phyloP scores from a whole-genome alignment of 2,329 filamentous ascomycete genomes.

The Cercospora citrullina region DNA sequence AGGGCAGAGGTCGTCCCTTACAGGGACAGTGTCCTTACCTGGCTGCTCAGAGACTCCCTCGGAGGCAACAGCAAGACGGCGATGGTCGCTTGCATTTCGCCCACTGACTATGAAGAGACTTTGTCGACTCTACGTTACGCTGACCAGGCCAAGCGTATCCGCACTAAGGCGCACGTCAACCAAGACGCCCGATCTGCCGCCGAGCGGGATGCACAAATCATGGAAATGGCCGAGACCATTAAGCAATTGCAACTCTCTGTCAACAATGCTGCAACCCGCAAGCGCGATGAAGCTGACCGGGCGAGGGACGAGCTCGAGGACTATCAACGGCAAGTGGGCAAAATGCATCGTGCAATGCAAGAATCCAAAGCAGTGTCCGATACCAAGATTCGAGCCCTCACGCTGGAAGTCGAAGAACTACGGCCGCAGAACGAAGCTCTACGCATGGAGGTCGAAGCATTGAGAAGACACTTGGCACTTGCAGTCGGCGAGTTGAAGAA shows the following conservation, averaged over 20 bases:
- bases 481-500: slow-evolving; percentile 86
- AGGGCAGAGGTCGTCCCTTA: slow-evolving; percentile 71
- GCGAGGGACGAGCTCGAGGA: slow-evolving; percentile 86
- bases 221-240: slow-evolving; percentile 94
- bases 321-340: slow-evolving; percentile 85
- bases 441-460: slow-evolving; percentile 72
- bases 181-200: slow-evolving; percentile 91
- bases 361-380: slow-evolving; percentile 87
- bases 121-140: slow-evolving; percentile 94
- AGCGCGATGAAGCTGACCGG: slow-evolving; percentile 70
- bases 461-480: slow-evolving; percentile 83
- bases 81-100: slow-evolving; percentile 97
- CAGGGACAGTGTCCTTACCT: slow-evolving; percentile 78
- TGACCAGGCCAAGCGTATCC: slow-evolving; percentile 96
- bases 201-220: slow-evolving; percentile 90
- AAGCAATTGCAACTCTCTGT: slow-evolving; percentile 76
- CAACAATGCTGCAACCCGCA: slow-evolving; percentile 58
- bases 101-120: slow-evolving; percentile 95
- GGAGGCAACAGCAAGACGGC: slow-evolving; percentile 98
- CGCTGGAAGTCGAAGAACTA: slow-evolving; percentile 50
- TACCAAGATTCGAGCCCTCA: slow-evolving; percentile 86
- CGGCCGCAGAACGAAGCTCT: slow-evolving; percentile 59
- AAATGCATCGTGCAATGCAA: slow-evolving; percentile 95
- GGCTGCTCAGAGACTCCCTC: slow-evolving; percentile 92
- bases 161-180: slow-evolving; percentile 90